Evolutionary conservation across 208 protist species (phyloP).

Genomic region (Plasmodiophora brassicae): DNA sequence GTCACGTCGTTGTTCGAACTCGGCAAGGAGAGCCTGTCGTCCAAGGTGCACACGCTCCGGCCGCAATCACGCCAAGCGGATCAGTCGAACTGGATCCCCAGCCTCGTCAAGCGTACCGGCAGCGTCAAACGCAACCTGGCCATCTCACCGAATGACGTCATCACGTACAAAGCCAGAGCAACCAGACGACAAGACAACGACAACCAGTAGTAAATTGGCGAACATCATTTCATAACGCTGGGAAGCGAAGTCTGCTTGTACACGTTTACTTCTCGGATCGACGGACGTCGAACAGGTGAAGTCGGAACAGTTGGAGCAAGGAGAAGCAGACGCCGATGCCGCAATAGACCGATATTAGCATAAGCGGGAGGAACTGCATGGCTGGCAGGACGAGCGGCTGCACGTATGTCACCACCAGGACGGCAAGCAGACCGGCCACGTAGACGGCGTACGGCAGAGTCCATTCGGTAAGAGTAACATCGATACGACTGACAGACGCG

Average conservation of each 20-base stretch:
- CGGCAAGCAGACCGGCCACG: neutral
- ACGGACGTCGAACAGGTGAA: neutral
- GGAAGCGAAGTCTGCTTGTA: neutral
- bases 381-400: neutral
- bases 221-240: neutral
- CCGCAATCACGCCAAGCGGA: too few relatives aligned
- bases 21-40: neutral
- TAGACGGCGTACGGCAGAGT: neutral
- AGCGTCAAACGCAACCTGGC: too few relatives aligned
- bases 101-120: too few relatives aligned
- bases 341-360: slow-evolving; percentile 8
- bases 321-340: neutral
- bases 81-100: too few relatives aligned
- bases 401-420: neutral
- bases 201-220: neutral
- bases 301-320: neutral
- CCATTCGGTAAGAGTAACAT: too few relatives aligned
- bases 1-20: slow-evolving; percentile 12
- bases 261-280: neutral
- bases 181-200: too few relatives aligned
- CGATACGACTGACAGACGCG: neutral
- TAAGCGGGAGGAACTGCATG: neutral
- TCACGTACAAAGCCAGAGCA: too few relatives aligned
- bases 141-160: too few relatives aligned
- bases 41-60: neutral